Conservation (phyloP, 2,329 filamentous ascomycete species). For the Amauroascus verrucosus region DNA sequence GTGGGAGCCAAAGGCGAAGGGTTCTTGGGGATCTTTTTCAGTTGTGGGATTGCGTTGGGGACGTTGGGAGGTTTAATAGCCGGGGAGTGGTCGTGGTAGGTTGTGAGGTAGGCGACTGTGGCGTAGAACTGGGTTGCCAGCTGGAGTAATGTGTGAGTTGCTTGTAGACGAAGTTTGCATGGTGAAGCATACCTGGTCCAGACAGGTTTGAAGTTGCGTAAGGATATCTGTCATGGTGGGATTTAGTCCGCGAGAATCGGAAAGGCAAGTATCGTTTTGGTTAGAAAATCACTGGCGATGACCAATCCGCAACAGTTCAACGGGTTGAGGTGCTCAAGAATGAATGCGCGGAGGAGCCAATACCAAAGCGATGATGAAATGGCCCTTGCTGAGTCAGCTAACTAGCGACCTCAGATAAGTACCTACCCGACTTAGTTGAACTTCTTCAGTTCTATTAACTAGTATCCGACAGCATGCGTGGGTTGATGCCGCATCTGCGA, state of each 20-base stretch:
- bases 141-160: conserved; percentile 19
- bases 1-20: conserved; percentile 20
- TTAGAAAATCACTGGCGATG: background rate
- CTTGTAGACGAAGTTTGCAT: background rate
- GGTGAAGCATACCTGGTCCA: conserved; percentile 34
- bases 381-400: background rate
- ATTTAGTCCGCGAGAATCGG: background rate
- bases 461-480: too few relatives aligned
- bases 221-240: conserved; percentile 36
- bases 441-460: too few relatives aligned
- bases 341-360: too few relatives aligned
- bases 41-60: conserved; percentile 27
- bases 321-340: too few relatives aligned
- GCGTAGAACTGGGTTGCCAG: conserved; percentile 44
- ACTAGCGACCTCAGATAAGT: background rate
- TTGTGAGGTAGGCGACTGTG: conserved; percentile 40
- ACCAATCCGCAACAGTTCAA: background rate
- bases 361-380: too few relatives aligned
- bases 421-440: too few relatives aligned
- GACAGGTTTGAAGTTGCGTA: conserved; percentile 42
- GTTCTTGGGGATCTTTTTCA: conserved; percentile 36
- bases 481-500: background rate
- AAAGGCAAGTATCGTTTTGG: background rate
- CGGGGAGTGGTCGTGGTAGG: conserved; percentile 37
- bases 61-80: conserved; percentile 26